Evolutionary conservation across 345 rosid species (phyloP).

Genomic region (Geranium rotundifolium): DNA sequence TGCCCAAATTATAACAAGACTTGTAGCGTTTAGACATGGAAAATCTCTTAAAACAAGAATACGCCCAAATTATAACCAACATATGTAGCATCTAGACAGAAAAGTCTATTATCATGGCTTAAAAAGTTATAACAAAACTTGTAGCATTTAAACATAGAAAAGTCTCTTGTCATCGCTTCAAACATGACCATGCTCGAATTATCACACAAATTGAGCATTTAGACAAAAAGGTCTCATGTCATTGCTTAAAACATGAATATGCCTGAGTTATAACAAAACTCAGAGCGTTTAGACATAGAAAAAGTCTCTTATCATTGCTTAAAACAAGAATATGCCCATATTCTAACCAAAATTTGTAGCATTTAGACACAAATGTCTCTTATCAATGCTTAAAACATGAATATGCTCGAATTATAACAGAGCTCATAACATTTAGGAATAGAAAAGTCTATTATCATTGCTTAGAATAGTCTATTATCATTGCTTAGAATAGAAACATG

Average conservation of each 20-base stretch:
- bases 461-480: background rate
- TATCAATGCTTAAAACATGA: too few relatives aligned
- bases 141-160: conserved; percentile 1
- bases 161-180: background rate
- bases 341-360: too few relatives aligned
- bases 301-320: background rate
- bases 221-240: background rate
- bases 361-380: too few relatives aligned
- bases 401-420: conserved; percentile 5
- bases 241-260: background rate
- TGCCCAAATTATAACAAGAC: background rate
- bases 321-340: background rate
- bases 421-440: conserved; percentile 1
- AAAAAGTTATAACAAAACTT: background rate
- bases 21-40: conserved; percentile 1
- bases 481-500: too few relatives aligned
- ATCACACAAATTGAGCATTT: background rate
- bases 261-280: conserved; percentile 1
- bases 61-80: background rate
- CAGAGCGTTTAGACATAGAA: background rate
- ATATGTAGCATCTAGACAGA: too few relatives aligned
- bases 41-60: background rate
- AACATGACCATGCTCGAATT: background rate
- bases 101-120: background rate
- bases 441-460: background rate